These are phyloP conservation scores for Polytrichum commune DNA, from an alignment of 225 moss, liverwort and hornwort genomes.

Conservation along the genomic window DNA sequence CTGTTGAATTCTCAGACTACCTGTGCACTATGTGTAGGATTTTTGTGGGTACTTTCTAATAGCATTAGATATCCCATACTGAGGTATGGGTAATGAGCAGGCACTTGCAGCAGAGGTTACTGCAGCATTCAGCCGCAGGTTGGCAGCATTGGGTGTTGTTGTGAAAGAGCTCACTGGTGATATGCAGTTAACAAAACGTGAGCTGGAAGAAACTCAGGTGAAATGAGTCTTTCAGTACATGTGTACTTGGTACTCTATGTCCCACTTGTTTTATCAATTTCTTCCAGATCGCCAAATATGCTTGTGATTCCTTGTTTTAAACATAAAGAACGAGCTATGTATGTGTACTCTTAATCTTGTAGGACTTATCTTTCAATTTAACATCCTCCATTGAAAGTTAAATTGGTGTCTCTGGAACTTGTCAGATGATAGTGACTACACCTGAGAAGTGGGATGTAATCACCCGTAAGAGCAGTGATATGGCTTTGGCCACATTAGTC, in stretches of 20 bases:
- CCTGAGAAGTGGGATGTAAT: constrained; percentile 99
- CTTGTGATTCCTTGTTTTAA: too few relatives aligned
- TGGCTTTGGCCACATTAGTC: constrained; percentile 88
- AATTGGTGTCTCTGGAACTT: constrained; percentile 1
- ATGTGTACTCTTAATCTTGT: too few relatives aligned
- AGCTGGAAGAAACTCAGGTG: constrained; percentile 98
- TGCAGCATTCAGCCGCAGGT: constrained; percentile 81
- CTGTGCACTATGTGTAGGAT: too few relatives aligned
- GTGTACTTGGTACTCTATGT: too few relatives aligned
- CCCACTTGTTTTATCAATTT: too few relatives aligned
- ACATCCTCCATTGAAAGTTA: neutral
- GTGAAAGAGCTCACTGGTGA: constrained; percentile 98
- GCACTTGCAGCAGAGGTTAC: constrained; percentile 99
- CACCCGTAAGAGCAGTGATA: constrained; percentile 94
- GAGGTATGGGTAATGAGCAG: constrained; percentile 33
- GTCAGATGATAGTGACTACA: constrained; percentile 96
- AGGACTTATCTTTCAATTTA: too few relatives aligned
- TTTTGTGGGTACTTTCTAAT: constrained; percentile 2
- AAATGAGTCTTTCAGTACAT: neutral
- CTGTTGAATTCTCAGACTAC: neutral
- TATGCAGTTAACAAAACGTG: constrained; percentile 97
- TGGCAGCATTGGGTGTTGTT: constrained; percentile 71
- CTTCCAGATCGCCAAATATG: too few relatives aligned
- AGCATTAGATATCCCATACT: constrained; percentile 11
- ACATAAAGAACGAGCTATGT: too few relatives aligned